Conservation (phyloP, 2,329 filamentous ascomycete genomes). For the Cladosporium cucumerinum region DNA sequence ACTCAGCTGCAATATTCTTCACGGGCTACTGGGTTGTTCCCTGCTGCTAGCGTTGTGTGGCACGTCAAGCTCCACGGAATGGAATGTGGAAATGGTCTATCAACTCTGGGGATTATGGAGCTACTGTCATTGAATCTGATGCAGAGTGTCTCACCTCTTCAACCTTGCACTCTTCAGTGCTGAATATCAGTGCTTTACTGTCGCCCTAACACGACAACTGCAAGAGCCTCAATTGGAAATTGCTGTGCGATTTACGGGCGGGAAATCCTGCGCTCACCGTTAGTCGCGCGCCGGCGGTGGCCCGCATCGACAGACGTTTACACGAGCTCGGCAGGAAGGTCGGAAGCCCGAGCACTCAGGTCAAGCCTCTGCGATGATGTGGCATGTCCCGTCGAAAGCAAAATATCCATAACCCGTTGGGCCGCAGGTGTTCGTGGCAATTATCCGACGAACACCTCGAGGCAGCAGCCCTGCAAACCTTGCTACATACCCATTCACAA, state of each 20-base stretch:
- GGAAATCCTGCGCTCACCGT: neutral
- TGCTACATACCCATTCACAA: neutral
- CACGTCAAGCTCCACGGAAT: neutral
- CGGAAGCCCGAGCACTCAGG: neutral
- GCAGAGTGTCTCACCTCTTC: neutral
- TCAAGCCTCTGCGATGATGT: neutral
- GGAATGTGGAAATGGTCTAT: conserved; percentile 6
- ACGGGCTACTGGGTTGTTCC: conserved; percentile 9
- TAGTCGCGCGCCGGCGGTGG: neutral
- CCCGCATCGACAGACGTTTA: neutral
- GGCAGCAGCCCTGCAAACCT: neutral
- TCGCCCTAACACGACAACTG: neutral
- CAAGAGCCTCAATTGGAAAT: neutral
- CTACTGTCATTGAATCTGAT: neutral
- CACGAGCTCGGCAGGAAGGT: neutral
- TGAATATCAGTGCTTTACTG: neutral
- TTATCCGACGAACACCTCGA: neutral
- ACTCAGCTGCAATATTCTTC: neutral
- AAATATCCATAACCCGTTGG: neutral
- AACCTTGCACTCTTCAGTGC: neutral
- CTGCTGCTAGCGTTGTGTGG: neutral
- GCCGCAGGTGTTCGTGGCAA: neutral
- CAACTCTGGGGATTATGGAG: conserved; percentile 7
- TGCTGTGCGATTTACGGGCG: neutral
- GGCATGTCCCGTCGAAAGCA: neutral